phyloP scores from a whole-genome alignment of 139 green algal species.

The Axilococcus clingmanii region DNA sequence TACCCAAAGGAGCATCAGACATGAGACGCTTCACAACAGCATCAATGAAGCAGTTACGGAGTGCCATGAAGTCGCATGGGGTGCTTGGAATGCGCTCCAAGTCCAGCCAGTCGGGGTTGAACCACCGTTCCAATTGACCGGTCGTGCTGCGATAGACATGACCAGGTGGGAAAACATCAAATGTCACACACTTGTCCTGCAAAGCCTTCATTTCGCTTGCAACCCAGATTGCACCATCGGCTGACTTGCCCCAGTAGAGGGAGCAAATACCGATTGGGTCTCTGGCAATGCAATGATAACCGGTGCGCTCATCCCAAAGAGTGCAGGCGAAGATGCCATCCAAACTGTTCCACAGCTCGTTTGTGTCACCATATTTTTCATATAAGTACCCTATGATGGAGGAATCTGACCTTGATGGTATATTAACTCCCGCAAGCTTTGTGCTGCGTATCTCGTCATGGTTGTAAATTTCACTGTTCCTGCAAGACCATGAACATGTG shows the following conservation, averaged over 20 bases:
- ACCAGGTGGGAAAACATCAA: constrained; percentile 73
- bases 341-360: constrained; percentile 67
- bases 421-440: constrained; percentile 30
- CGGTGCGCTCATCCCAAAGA: constrained; percentile 53
- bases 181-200: constrained; percentile 44
- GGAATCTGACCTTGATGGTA: constrained; percentile 45
- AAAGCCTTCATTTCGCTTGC: constrained; percentile 95
- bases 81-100: constrained; percentile 22
- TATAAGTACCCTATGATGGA: constrained; percentile 42
- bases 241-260: constrained; percentile 84
- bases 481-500: constrained; percentile 11
- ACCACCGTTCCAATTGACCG: constrained; percentile 64
- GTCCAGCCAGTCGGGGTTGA: constrained; percentile 71
- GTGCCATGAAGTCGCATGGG: constrained; percentile 23
- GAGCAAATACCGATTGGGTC: constrained; percentile 92
- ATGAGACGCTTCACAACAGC: constrained; percentile 92
- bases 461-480: constrained; percentile 72
- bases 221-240: constrained; percentile 82
- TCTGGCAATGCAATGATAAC: constrained; percentile 62
- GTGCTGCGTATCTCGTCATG: constrained; percentile 30
- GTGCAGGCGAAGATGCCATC: constrained; percentile 94
- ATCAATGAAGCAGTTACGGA: constrained; percentile 60
- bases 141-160: constrained; percentile 75
- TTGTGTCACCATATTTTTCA: constrained; percentile 52
- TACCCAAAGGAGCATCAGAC: constrained; percentile 86